Evolutionary conservation across 2,329 filamentous ascomycete genomes (phyloP).

Genomic region (Arthrinium puccinioides): DNA sequence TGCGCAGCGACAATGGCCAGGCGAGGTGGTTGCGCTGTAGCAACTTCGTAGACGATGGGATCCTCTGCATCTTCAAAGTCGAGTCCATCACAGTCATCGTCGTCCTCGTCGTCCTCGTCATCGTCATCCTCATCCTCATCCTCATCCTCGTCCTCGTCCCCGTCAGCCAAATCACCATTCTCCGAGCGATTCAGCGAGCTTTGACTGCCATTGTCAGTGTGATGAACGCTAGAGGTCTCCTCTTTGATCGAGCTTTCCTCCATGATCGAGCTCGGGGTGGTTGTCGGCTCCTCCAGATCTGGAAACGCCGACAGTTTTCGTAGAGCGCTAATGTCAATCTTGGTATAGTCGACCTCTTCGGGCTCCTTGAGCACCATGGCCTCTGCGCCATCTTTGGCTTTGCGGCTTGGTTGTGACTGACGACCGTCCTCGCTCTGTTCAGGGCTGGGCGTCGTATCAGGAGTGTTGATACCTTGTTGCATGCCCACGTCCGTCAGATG

Average conservation of each 20-base stretch:
- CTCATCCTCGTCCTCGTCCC: constrained; percentile 23
- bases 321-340: constrained; percentile 46
- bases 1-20: constrained; percentile 56
- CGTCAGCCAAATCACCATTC: constrained; percentile 13
- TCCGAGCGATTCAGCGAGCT: constrained; percentile 4
- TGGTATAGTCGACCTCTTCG: constrained; percentile 52
- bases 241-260: constrained; percentile 6
- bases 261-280: constrained; percentile 9
- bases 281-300: constrained; percentile 24
- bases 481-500: constrained; percentile 64
- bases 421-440: constrained; percentile 45
- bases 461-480: constrained; percentile 50
- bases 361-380: constrained; percentile 28
- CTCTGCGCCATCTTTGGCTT: constrained; percentile 20
- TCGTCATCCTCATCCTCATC: constrained; percentile 31
- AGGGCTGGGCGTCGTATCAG: constrained; percentile 47
- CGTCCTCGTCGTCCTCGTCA: constrained; percentile 40
- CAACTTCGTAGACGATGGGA: constrained; percentile 63
- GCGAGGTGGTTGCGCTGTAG: constrained; percentile 45
- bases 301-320: constrained; percentile 36
- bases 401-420: constrained; percentile 27
- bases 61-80: constrained; percentile 46
- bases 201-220: constrained; percentile 1
- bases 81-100: constrained; percentile 38
- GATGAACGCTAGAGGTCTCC: neutral